These are phyloP conservation scores for Achaetomium macrosporum DNA, from an alignment of 2,329 filamentous ascomycete species.

Conservation along the genomic window DNA sequence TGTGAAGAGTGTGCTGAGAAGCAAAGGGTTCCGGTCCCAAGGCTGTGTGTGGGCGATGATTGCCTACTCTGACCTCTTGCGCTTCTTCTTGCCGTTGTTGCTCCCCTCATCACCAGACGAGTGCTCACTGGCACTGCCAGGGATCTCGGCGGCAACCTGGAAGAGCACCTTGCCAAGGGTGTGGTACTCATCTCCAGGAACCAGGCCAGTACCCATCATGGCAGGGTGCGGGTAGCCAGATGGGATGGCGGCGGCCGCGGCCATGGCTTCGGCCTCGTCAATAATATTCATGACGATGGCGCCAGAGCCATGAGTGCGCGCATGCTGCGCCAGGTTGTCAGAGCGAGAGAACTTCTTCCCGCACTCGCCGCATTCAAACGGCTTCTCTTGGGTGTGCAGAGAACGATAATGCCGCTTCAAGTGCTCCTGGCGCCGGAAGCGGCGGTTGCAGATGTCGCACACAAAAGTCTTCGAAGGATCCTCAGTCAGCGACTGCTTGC, in stretches of 20 bases:
- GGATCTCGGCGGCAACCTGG: conserved; percentile 69
- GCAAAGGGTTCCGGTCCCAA: conserved; percentile 19
- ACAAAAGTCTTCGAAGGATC: conserved; percentile 98
- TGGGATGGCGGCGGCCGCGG: conserved; percentile 27
- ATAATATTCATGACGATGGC: conserved; percentile 88
- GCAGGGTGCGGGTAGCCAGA: conserved; percentile 34
- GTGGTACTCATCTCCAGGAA: conserved; percentile 55
- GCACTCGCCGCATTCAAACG: conserved; percentile 94
- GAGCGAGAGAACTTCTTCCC: conserved; percentile 99
- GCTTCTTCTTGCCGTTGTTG: conserved; percentile 64
- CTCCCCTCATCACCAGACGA: conserved; percentile 48
- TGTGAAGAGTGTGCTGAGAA: conserved; percentile 29
- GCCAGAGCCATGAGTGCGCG: conserved; percentile 84
- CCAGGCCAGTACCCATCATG: conserved; percentile 36
- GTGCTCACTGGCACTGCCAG: conserved; percentile 58
- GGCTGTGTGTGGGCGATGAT: not conserved
- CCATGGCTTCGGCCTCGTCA: conserved; percentile 56
- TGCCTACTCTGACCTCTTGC: conserved; percentile 59
- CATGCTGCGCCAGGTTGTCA: conserved; percentile 94
- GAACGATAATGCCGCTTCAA: conserved; percentile 98
- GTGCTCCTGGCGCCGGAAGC: conserved; percentile 97
- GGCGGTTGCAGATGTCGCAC: conserved; percentile 91
- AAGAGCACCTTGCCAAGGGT: conserved; percentile 73
- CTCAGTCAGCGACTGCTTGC: conserved; percentile 96
- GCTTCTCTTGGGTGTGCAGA: conserved; percentile 97